Conservation (phyloP, 805 yeast species). For the Kregervanrija pseudodelftensis region DNA sequence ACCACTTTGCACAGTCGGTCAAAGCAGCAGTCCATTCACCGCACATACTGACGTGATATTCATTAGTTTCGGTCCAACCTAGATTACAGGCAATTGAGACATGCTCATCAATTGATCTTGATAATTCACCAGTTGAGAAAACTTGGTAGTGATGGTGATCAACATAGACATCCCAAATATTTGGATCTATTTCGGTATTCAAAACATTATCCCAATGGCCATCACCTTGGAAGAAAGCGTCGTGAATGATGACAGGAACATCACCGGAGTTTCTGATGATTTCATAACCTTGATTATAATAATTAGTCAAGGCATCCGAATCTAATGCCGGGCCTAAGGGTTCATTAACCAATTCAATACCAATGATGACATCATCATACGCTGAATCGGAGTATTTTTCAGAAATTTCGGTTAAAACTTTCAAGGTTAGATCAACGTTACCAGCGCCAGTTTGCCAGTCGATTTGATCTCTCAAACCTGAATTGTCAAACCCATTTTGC, state of each 20-base stretch:
- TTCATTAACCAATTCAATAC: slow-evolving; percentile 82
- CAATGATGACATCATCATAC: slow-evolving; percentile 67
- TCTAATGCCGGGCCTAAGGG: slow-evolving; percentile 73
- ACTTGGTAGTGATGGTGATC: slow-evolving; percentile 94
- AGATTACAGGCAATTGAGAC: slow-evolving; percentile 46
- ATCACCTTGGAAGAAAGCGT: slow-evolving; percentile 52
- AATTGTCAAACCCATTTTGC: slow-evolving; percentile 93
- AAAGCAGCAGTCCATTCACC: slow-evolving; percentile 94
- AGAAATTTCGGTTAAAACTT: slow-evolving; percentile 48
- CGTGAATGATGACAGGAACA: slow-evolving; percentile 55
- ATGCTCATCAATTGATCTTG: slow-evolving; percentile 54
- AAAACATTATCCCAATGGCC: slow-evolving; percentile 59
- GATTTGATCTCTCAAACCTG: slow-evolving; percentile 66
- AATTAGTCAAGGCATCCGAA: slow-evolving; percentile 50
- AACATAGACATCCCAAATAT: slow-evolving; percentile 53
- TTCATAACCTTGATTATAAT: slow-evolving; percentile 56
- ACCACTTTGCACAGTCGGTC: slow-evolving; percentile 85
- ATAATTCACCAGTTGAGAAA: slow-evolving; percentile 57
- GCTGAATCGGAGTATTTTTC: slow-evolving; percentile 55
- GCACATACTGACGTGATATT: slow-evolving; percentile 65
- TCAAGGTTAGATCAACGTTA: slow-evolving; percentile 40
- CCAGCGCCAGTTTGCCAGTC: slow-evolving; percentile 47
- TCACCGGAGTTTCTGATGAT: slow-evolving; percentile 47
- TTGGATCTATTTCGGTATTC: slow-evolving; percentile 27
- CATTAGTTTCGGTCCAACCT: slow-evolving; percentile 34